Evolutionary conservation across 1,284 basidiomycete species (phyloP).

Genomic region (Microbotryomycetes sp.): DNA sequence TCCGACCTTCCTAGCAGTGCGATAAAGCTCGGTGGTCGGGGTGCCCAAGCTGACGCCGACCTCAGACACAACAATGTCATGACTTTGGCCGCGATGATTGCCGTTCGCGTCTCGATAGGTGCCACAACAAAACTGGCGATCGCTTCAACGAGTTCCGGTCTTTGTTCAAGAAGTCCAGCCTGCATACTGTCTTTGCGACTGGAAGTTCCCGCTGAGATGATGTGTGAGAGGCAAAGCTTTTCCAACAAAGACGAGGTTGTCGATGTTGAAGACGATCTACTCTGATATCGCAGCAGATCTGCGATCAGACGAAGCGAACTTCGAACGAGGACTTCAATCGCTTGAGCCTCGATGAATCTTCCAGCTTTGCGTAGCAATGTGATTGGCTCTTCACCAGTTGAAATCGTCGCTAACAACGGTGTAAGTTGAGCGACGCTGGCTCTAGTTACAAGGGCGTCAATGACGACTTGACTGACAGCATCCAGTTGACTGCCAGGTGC

Average conservation of each 20-base stretch:
- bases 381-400: conserved; percentile 56
- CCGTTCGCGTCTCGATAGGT: conserved; percentile 11
- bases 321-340: conserved; percentile 62
- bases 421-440: conserved; percentile 66
- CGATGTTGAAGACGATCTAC: conserved; percentile 36
- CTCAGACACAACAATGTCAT: conserved; percentile 18
- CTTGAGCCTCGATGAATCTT: conserved; percentile 60
- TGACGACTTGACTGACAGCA: conserved; percentile 55
- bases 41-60: not conserved
- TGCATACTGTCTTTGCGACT: not conserved
- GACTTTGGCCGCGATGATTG: conserved; percentile 14
- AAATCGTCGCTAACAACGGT: conserved; percentile 63
- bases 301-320: conserved; percentile 58
- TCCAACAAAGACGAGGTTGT: conserved; percentile 59
- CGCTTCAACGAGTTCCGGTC: conserved; percentile 18
- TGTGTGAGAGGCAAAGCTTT: conserved; percentile 45
- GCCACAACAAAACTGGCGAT: conserved; percentile 16
- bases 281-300: conserved; percentile 58
- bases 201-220: conserved; percentile 4
- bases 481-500: conserved; percentile 44
- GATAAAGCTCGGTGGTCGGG: conserved; percentile 28
- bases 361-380: conserved; percentile 56
- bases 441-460: conserved; percentile 56
- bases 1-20: conserved; percentile 40
- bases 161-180: not conserved